Conservation (phyloP, 495 filamentous ascomycete genomes). For the Talaromyces wortmannii region DNA sequence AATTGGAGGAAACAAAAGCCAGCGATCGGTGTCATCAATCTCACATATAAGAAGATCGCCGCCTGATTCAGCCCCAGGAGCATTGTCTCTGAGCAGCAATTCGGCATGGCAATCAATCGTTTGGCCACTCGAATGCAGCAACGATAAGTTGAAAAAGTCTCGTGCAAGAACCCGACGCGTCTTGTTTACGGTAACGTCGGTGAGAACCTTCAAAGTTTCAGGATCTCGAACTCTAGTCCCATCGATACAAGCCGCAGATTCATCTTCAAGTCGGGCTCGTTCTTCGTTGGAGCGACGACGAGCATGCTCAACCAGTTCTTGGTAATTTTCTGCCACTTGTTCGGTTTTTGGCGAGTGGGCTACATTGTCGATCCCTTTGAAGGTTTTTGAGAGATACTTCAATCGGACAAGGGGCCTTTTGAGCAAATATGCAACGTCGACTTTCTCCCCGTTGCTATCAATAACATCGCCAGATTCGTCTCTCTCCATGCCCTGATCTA, state of each 20-base stretch:
- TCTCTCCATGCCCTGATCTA: conserved; percentile 63
- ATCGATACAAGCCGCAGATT: conserved; percentile 80
- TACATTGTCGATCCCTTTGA: conserved; percentile 59
- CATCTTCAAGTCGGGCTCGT: conserved; percentile 79
- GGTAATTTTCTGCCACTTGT: conserved; percentile 49
- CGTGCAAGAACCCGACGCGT: conserved; percentile 74
- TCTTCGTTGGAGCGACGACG: conserved; percentile 79
- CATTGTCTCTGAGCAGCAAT: conserved; percentile 74
- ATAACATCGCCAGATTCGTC: conserved; percentile 76
- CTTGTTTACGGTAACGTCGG: conserved; percentile 63
- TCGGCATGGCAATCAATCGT: conserved; percentile 85
- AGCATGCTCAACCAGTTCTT: conserved; percentile 68
- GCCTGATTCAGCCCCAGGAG: conserved; percentile 41
- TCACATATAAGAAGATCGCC: conserved; percentile 91
- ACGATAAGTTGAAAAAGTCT: conserved; percentile 79
- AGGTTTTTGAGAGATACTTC: conserved; percentile 79
- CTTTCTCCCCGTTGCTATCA: conserved; percentile 73
- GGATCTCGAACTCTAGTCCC: conserved; percentile 70
- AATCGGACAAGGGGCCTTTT: conserved; percentile 83
- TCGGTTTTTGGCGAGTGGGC: conserved; percentile 52
- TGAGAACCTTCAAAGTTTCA: conserved; percentile 61
- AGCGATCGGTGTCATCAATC: conserved; percentile 65
- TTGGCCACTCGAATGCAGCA: conserved; percentile 86
- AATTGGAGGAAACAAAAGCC: conserved; percentile 87
- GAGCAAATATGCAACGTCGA: conserved; percentile 89